These are phyloP conservation scores for Phytophthora sojae DNA, from an alignment of 352 stramenopile species.

Conservation along the genomic window DNA sequence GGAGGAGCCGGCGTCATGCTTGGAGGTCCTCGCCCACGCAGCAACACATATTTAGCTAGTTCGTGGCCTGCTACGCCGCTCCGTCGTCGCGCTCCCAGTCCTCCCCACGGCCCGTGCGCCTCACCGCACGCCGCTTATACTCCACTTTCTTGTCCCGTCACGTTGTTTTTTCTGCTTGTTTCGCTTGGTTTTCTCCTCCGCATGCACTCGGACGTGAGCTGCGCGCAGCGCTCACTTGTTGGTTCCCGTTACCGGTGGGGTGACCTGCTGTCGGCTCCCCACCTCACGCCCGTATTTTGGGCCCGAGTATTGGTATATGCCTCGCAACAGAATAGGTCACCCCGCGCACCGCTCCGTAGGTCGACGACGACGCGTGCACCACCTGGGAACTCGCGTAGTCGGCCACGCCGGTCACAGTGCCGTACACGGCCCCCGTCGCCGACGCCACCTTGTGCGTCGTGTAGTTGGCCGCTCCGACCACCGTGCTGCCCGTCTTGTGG, in stretches of 20 bases:
- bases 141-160: constrained; percentile 29
- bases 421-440: constrained; percentile 39
- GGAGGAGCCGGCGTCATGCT: constrained; percentile 39
- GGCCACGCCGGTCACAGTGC: constrained; percentile 50
- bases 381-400: constrained; percentile 71
- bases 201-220: constrained; percentile 29
- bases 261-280: constrained; percentile 46
- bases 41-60: constrained; percentile 39
- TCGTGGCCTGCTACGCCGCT: constrained; percentile 25
- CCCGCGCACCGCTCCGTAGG: constrained; percentile 57
- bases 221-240: constrained; percentile 28
- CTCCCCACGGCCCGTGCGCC: constrained; percentile 32
- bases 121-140: constrained; percentile 37
- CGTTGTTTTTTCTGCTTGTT: constrained; percentile 40
- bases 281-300: constrained; percentile 75
- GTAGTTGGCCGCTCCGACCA: constrained; percentile 65
- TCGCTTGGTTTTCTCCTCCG: constrained; percentile 33
- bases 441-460: constrained; percentile 51
- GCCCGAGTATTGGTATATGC: constrained; percentile 67
- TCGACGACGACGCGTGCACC: constrained; percentile 73
- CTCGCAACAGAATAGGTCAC: constrained; percentile 67
- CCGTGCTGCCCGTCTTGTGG: constrained; percentile 51
- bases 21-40: constrained; percentile 43
- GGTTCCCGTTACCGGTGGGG: constrained; percentile 50
- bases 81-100: constrained; percentile 35